Conservation (phyloP, 1,284 basidiomycete species). For the Apiotrichum veenhuisii region DNA sequence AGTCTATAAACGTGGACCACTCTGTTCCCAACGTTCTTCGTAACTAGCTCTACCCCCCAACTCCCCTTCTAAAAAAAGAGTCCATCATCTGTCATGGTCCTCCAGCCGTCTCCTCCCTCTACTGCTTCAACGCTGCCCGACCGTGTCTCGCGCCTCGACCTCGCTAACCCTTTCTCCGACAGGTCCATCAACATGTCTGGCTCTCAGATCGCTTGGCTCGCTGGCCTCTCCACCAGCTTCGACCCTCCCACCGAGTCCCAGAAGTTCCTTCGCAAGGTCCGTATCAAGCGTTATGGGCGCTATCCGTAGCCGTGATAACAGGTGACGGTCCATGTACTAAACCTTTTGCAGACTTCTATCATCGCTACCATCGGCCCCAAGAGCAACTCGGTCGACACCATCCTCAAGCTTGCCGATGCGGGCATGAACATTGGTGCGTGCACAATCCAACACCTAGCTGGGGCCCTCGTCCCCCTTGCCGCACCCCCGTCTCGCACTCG, state of each 20-base stretch:
- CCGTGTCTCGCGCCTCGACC: constrained; percentile 13
- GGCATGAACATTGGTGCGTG: constrained; percentile 91
- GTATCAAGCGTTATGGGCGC: constrained; percentile 24
- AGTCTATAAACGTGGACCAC: too few relatives aligned
- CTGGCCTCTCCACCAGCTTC: constrained; percentile 68
- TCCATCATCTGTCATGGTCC: not conserved
- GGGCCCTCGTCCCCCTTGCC: not conserved
- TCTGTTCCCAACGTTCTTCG: not conserved
- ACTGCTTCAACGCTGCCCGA: not conserved
- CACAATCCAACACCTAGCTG: not conserved
- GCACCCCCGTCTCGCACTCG: not conserved
- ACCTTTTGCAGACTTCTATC: constrained; percentile 73
- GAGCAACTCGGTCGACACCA: constrained; percentile 81
- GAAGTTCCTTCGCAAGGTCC: constrained; percentile 83
- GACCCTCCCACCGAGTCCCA: constrained; percentile 64
- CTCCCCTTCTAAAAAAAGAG: not conserved
- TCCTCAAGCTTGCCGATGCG: constrained; percentile 72
- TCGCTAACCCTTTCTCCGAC: constrained; percentile 3
- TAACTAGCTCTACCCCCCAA: not conserved
- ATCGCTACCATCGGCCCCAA: constrained; percentile 97
- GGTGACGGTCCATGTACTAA: not conserved
- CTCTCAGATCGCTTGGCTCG: constrained; percentile 81
- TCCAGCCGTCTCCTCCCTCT: constrained; percentile 1
- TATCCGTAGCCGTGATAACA: too few relatives aligned
- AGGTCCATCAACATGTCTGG: constrained; percentile 10